Evolutionary conservation across 495 filamentous ascomycete genomes (phyloP), one percentile per base, ranked within the genome.

Genomic region (Penicillium odoratum): DNA sequence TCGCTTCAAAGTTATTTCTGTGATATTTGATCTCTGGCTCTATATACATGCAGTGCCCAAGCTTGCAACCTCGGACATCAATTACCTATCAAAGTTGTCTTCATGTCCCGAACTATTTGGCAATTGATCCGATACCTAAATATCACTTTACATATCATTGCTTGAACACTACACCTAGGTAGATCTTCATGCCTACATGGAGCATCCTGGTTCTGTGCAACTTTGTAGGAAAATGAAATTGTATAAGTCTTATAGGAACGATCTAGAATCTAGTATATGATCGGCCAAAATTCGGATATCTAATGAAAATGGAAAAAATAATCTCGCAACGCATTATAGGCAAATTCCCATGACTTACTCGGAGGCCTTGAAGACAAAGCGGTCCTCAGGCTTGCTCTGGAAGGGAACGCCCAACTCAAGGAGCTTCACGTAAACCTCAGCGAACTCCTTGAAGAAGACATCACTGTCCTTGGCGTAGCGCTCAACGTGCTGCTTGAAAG

Each of bases 401-500:
- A 98, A 98, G 13, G 94, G 93, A 51, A 98, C 94, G 66, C 94
- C 94, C 5, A 96, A 85, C 83, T 98, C 94, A 57, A 98, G 89
- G 21, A 98, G 84, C 81, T 87, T 94, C 66, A 81, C 74, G 54
- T 90, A 79, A 51, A 87, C 93, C 8, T 86, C 85, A 7, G 85
- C 69, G 76, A 98, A 98, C 67, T 97, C 93, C 78, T 88, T 87
- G 82, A 97, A 98, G 85, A 96, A 98, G 36, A 79, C 80, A 56
- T 91, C 88, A 68, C 90, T 89, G 79, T 97, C 91, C 80, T 91
- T 90, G 59, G 93, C 93, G 74, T 97, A 98, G 68, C 87, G 86
- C 76, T 96, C 85, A 45, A 94, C 92, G 69, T 89, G 88, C 69
- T 83, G 76, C 78, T 81, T 85, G 85, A 98, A 96, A 50, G 75